Conservation (phyloP, 1,139 yeast genomes). For the Yamadazyma conglobata region DNA sequence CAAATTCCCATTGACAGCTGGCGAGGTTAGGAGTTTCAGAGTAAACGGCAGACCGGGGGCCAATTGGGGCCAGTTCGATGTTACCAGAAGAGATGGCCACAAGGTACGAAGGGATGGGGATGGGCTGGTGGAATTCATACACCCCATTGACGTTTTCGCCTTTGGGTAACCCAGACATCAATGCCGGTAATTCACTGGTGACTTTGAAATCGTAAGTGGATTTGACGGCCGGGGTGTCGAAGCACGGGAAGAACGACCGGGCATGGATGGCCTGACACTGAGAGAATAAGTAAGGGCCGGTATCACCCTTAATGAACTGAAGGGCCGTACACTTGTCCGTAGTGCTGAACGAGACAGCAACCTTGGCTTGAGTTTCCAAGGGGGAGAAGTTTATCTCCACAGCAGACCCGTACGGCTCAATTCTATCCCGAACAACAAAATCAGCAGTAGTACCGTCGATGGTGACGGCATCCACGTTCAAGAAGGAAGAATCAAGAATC, state of each 20-base stretch:
- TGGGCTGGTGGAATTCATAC: slow-evolving; percentile 29
- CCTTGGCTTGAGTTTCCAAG: slow-evolving; percentile 8
- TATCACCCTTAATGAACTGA: slow-evolving; percentile 38
- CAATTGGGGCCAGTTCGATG: slow-evolving; percentile 27
- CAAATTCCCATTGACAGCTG: slow-evolving; percentile 36
- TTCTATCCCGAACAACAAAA: slow-evolving; percentile 18
- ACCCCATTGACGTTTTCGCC: slow-evolving; percentile 7
- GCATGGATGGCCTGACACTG: slow-evolving; percentile 47
- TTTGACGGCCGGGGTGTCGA: slow-evolving; percentile 42
- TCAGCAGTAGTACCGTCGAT: slow-evolving; percentile 21
- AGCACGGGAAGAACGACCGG: slow-evolving; percentile 40
- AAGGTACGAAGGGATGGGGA: slow-evolving; percentile 36
- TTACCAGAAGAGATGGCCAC: slow-evolving; percentile 37
- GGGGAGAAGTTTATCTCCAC: slow-evolving; percentile 19
- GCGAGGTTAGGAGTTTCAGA: slow-evolving; percentile 25
- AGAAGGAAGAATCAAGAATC: slow-evolving; percentile 31
- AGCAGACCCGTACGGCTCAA: slow-evolving; percentile 33
- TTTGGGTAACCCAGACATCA: slow-evolving; percentile 37
- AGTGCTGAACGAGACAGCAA: slow-evolving; percentile 26
- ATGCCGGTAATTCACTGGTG: slow-evolving; percentile 27
- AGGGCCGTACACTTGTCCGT: slow-evolving; percentile 38
- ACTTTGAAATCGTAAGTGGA: slow-evolving; percentile 30
- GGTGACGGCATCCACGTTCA: slow-evolving; percentile 20
- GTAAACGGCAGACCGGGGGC: slow-evolving; percentile 34
- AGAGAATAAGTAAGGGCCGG: slow-evolving; percentile 38